Conservation (phyloP, 495 filamentous ascomycete species). For the Penicillium mononematosum region DNA sequence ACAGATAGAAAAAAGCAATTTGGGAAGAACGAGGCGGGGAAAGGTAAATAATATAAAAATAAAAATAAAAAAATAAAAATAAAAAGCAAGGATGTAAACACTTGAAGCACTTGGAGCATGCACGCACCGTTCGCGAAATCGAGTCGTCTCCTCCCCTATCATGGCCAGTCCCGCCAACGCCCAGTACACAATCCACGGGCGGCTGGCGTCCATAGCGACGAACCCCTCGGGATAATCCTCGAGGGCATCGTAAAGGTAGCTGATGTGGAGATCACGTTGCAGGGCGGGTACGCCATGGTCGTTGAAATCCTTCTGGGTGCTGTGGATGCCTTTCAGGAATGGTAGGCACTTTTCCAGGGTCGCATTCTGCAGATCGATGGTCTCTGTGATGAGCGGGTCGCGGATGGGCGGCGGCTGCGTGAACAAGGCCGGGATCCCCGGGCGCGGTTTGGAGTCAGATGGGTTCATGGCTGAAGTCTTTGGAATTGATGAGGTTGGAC, state of each 20-base stretch:
- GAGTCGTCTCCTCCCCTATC: slow-evolving; percentile 71
- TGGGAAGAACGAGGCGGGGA: not conserved
- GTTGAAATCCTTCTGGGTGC: slow-evolving; percentile 54
- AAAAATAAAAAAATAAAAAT: slow-evolving; percentile 1
- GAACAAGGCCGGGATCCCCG: slow-evolving; percentile 64
- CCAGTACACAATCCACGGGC: slow-evolving; percentile 96
- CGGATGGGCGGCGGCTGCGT: slow-evolving; percentile 59
- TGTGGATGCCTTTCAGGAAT: slow-evolving; percentile 52
- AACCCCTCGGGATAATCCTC: slow-evolving; percentile 63
- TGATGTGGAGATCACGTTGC: slow-evolving; percentile 65
- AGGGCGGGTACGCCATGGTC: slow-evolving; percentile 70
- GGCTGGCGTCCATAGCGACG: slow-evolving; percentile 71
- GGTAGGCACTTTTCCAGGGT: slow-evolving; percentile 68
- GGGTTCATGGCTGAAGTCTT: not conserved
- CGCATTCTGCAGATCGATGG: slow-evolving; percentile 64
- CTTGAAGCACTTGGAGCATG: not conserved
- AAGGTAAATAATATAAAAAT: slow-evolving; percentile 5
- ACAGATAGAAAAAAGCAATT: not conserved
- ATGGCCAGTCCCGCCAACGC: slow-evolving; percentile 67
- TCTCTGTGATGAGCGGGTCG: slow-evolving; percentile 67
- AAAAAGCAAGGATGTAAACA: slow-evolving; percentile 9
- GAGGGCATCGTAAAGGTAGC: slow-evolving; percentile 70
- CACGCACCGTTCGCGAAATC: slow-evolving; percentile 62
- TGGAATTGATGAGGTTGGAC: slow-evolving; percentile 14
- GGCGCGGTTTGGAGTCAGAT: slow-evolving; percentile 19